Conservation (phyloP, 2,329 filamentous ascomycete species). For the Coniochaeta pulveracea region DNA sequence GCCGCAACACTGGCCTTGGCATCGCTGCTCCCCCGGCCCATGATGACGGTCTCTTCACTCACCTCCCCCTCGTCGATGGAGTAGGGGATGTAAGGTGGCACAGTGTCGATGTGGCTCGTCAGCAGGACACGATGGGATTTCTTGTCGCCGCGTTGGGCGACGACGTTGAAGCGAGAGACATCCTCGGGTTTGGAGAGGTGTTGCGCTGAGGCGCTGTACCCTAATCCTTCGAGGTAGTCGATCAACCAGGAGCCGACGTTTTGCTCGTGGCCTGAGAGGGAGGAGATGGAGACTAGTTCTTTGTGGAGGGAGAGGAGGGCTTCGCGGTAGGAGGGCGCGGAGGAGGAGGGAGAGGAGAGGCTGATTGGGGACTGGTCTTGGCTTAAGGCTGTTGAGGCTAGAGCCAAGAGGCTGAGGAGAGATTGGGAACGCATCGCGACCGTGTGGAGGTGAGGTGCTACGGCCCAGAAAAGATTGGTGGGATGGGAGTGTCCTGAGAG, state of each 20-base stretch:
- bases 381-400: no score
- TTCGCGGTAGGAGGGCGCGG: conserved; percentile 28
- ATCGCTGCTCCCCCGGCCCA: conserved; percentile 64
- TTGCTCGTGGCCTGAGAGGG: conserved; percentile 58
- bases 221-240: conserved; percentile 44
- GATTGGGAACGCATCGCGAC: no score
- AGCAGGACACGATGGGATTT: conserved; percentile 46
- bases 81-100: conserved; percentile 64
- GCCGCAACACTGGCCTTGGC: conserved; percentile 61
- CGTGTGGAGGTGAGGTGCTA: no score
- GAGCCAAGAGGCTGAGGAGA: no score
- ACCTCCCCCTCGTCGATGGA: conserved; percentile 30
- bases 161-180: conserved; percentile 56
- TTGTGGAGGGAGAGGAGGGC: conserved; percentile 62
- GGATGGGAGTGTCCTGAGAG: no score
- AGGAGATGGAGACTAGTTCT: conserved; percentile 62
- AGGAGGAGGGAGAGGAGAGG: no score
- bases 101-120: conserved; percentile 73
- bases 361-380: no score
- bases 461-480: no score
- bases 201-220: conserved; percentile 33
- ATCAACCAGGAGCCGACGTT: conserved; percentile 58
- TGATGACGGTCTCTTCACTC: conserved; percentile 40
- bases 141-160: conserved; percentile 49
- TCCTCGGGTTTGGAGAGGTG: conserved; percentile 21